A percentile compares a stretch with the other conserved stretches of the same genome.
These are phyloP conservation scores for Entomortierella lignicola DNA, from an alignment of 192 early-diverging fungal species.

Conservation along the genomic window DNA sequence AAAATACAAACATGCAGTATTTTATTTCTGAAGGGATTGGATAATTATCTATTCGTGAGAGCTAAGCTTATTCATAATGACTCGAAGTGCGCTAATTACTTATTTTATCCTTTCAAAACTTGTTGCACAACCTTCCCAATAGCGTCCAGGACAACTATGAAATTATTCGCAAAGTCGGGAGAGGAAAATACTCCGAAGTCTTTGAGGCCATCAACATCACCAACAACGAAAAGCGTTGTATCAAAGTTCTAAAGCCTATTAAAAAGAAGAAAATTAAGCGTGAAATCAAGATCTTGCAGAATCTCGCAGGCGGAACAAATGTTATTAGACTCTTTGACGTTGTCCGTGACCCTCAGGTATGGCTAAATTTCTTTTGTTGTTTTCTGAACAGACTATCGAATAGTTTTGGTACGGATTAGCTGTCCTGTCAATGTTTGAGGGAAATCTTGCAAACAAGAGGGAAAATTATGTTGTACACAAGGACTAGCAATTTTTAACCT, in stretches of 20 bases:
- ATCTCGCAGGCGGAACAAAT: conserved; percentile 92
- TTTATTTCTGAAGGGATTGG: no score
- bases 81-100: no score
- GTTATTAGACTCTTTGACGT: conserved; percentile 91
- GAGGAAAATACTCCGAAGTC: conserved; percentile 99
- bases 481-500: no score
- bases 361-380: background rate
- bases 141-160: conserved; percentile 95
- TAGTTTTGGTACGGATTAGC: no score
- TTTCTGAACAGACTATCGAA: no score
- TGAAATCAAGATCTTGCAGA: conserved; percentile 98
- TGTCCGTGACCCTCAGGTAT: conserved; percentile 92
- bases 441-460: no score
- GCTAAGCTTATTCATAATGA: background rate
- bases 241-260: conserved; percentile 99
- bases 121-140: background rate
- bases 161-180: conserved; percentile 96
- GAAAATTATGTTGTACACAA: no score
- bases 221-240: conserved; percentile 87
- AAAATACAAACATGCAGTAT: no score
- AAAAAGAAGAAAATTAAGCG: conserved; percentile 99
- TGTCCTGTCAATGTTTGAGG: no score
- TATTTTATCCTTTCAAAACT: no score
- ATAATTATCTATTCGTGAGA: background rate
- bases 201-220: conserved; percentile 94